Conservation (phyloP, 2,329 filamentous ascomycete genomes). For the Alternaria triticimaculans region DNA sequence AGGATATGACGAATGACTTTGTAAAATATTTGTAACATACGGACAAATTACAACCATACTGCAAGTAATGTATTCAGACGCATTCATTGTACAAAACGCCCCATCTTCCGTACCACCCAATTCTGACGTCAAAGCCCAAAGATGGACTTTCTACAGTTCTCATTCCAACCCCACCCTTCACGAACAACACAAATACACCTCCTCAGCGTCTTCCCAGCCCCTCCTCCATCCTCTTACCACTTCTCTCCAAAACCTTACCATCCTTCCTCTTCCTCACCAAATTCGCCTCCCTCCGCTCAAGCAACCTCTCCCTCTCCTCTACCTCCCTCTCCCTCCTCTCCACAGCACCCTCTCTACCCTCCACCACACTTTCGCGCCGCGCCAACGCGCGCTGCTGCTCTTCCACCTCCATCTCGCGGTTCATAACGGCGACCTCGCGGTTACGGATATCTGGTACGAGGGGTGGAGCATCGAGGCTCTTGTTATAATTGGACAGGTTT, state of each 20-base stretch:
- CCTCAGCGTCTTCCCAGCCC: background rate
- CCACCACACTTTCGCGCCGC: background rate
- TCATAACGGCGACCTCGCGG: background rate
- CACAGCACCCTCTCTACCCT: background rate
- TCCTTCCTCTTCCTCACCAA: background rate
- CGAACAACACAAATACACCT: background rate
- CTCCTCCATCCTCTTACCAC: background rate
- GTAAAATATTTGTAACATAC: background rate
- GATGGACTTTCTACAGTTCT: background rate
- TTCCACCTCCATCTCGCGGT: background rate
- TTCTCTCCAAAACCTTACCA: background rate
- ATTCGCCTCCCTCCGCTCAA: background rate
- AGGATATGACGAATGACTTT: rapidly evolving
- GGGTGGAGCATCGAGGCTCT: background rate
- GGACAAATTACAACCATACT: background rate
- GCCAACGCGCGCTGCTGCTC: background rate
- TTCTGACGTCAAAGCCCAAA: background rate
- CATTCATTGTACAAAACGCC: background rate
- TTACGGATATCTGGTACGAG: background rate
- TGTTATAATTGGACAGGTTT: background rate
- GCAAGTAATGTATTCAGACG: background rate
- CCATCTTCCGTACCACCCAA: background rate
- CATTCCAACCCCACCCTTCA: background rate
- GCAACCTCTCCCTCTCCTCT: background rate
- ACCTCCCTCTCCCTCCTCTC: background rate